Percentiles rank a stretch among this genome's conserved stretches.
Evolutionary conservation across 352 stramenopile genomes (phyloP).

Genomic region (Pythium volutum): DNA sequence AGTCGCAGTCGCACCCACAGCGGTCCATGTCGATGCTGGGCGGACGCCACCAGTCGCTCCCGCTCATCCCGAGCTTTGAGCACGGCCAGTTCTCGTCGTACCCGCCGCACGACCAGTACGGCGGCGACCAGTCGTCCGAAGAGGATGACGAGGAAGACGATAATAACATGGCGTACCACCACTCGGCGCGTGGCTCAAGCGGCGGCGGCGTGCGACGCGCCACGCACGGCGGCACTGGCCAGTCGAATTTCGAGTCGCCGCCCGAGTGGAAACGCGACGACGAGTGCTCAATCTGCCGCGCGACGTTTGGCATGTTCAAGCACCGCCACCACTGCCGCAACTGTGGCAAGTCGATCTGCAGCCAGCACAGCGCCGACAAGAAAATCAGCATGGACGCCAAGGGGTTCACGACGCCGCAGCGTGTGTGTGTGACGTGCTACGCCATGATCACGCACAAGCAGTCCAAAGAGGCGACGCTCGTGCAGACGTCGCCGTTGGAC

Average conservation of each 20-base stretch:
- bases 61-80: slow-evolving; percentile 52
- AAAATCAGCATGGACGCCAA: slow-evolving; percentile 70
- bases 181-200: not conserved
- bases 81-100: slow-evolving; percentile 19
- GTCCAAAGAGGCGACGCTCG: slow-evolving; percentile 22
- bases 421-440: slow-evolving; percentile 76
- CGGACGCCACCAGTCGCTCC: slow-evolving; percentile 50
- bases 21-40: slow-evolving; percentile 14
- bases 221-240: not conserved
- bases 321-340: slow-evolving; percentile 87
- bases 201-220: not conserved
- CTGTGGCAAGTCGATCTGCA: slow-evolving; percentile 84
- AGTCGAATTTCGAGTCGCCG: slow-evolving; percentile 35
- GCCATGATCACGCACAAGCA: slow-evolving; percentile 59
- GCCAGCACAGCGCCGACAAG: slow-evolving; percentile 77
- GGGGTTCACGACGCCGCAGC: slow-evolving; percentile 74
- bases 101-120: slow-evolving; percentile 2
- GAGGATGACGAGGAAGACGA: slow-evolving; percentile 21
- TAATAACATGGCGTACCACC: slow-evolving; percentile 8
- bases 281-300: slow-evolving; percentile 74
- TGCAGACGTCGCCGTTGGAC: slow-evolving; percentile 31
- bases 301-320: slow-evolving; percentile 82
- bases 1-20: not conserved
- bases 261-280: slow-evolving; percentile 75
- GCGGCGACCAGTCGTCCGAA: slow-evolving; percentile 19